Evolutionary conservation across 345 rosid species (phyloP), one percentile per base, ranked within the genome.

Genomic region (Acer campestre): DNA sequence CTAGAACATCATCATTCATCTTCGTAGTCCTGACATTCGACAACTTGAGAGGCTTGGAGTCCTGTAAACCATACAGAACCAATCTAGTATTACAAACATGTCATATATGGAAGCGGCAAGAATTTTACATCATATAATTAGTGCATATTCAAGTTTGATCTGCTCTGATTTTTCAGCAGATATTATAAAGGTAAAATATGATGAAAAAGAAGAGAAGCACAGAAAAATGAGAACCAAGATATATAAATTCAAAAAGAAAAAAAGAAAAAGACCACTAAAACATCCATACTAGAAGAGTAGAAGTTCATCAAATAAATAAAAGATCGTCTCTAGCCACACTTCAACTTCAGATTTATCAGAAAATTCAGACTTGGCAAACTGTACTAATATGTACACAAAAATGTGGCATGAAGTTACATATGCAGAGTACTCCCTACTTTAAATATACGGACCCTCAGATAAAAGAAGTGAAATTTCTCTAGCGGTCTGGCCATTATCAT

Each of bases 1-100:
- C 97, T 56, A 92, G 83, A 77, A 96, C 98, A 75, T 94, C 98
- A 76, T 92, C 97, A 83, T 96, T 91, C 99, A 96, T 92, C 92
- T 92, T 96, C 89, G 90, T 80, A 56, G 97, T 84, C 71, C 90
- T 87, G 74, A 85, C 89, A 84, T 92, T 90, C 69, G 91, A 85
- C 79, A 96, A 84, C 1, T 84, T 75, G 38, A 94, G 86, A 51
- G 86, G 82, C 93, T 88, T 91, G 64, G 90, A 77, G 51, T 86
- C 90, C 99, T 96, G 92, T 75, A 61, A 81, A 69, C 48, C 73
- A 79, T 80, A 81, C 58, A 79, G 78, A 49, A 79, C 53, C 58
- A 75, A 75, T 58, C 38, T 68, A 53, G 74, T 44, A 14, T 64
- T 12, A 20, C 22, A 73, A 51, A 74, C 29, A 55, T n/a, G 44